Base-by-base conservation (phyloP, 1,284 basidiomycete genomes). In the Abortiporus biennis region DNA sequence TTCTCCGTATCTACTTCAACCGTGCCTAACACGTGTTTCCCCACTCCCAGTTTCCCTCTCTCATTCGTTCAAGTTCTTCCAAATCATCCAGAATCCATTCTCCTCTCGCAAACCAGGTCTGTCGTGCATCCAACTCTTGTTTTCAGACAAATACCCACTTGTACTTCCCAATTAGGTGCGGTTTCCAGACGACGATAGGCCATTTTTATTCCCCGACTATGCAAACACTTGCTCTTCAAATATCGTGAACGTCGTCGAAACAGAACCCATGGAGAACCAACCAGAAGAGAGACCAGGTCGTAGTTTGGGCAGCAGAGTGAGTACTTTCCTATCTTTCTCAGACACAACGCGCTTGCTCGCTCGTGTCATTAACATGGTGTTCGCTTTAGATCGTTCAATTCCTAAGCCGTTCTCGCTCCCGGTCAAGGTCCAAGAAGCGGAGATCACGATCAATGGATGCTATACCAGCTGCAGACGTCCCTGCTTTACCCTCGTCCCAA, bases 11-110 rank as follows among this genome's bases (percentile, higher is more conserved):
- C 51, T 39, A 34, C 36, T 47, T 24, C 40, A 17, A 47, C 48
- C 54, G 61, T 65, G 57, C 59, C 62, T 61, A 57, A 59, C 63
- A 65, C 63, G 63, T 65, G 63, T 63, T 58, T 43, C 15, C 51
- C 47, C 48, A 49, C 44, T 49, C 45, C 39, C 50, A 63, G 62
- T 55, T 61, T 47, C 51, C 55, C 46, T 53, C 56, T 40, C 56
- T 64, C 49, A 50, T 63, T 47, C 54, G 62, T 38, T 57, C 61
- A n/a, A n/a, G n/a, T 57, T 56, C 53, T 38, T 42, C 33, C 38
- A 40, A 32, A 29, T 17, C 52, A 38, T 51, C 38, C 33, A 42
- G 51, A 44, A 49, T 40, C 43, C 52, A 36, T 47, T 48, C 43
- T 42, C 46, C 36, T 53, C 54, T 38, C 33, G 36, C 29, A 15